A percentile compares a stretch with the other conserved stretches of the same genome.
These are phyloP conservation scores for Syzygium jambos DNA, from an alignment of 345 rosid species.

Conservation along the genomic window DNA sequence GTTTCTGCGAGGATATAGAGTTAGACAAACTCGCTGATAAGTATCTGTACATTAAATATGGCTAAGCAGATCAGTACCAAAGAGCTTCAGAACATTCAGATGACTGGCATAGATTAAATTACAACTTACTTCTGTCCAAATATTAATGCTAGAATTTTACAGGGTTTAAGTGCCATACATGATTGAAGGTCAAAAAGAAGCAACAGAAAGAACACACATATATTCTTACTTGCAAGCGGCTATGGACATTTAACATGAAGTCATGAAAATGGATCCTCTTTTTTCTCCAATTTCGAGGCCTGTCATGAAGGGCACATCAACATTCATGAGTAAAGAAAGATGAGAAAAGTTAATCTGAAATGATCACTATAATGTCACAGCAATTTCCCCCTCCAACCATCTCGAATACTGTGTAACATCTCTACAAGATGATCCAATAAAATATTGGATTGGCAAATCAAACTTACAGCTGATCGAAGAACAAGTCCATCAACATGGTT, in stretches of 20 bases:
- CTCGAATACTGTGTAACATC: background rate
- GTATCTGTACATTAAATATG: background rate
- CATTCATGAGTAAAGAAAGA: background rate
- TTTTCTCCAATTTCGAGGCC: conserved; percentile 92
- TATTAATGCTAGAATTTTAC: background rate
- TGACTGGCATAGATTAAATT: background rate
- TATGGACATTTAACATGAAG: conserved; percentile 94
- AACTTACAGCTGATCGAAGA: conserved; percentile 77
- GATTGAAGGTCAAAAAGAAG: background rate
- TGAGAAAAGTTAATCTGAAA: background rate
- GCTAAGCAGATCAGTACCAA: background rate
- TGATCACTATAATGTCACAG: background rate
- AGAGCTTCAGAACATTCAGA: background rate
- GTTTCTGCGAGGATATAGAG: conserved; percentile 47
- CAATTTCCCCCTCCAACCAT: background rate
- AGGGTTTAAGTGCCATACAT: background rate
- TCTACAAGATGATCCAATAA: background rate
- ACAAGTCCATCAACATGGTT: conserved; percentile 98
- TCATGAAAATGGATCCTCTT: conserved; percentile 97
- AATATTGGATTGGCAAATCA: background rate
- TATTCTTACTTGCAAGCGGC: conserved; percentile 75
- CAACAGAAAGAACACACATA: background rate
- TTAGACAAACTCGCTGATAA: background rate
- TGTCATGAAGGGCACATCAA: conserved; percentile 5
- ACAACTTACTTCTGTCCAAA: background rate